Percentiles rank a stretch among this genome's conserved stretches.
phyloP scores from a whole-genome alignment of 1,284 basidiomycete genomes.

The Cutaneotrichosporon spelunceum region DNA sequence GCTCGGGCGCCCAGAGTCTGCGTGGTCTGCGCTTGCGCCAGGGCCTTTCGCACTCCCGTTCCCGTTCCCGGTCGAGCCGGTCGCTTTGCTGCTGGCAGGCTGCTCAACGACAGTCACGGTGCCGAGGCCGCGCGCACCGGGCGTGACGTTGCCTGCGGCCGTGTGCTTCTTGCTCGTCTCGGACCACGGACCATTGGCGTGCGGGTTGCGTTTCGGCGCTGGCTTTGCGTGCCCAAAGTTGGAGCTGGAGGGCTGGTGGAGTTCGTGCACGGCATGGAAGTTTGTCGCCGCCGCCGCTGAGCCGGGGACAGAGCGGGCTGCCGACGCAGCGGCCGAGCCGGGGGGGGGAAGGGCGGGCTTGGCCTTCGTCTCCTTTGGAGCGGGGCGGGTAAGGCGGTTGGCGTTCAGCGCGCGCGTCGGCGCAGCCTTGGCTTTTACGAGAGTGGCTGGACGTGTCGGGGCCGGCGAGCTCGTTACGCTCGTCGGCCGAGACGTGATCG shows the following conservation, averaged over 20 bases:
- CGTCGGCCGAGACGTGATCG: not conserved
- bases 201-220: not conserved
- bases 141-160: slow-evolving; percentile 33
- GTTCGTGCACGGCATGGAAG: not conserved
- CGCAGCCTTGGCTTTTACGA: not conserved
- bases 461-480: not conserved
- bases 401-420: slow-evolving; percentile 12
- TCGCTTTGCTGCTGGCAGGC: slow-evolving; percentile 20
- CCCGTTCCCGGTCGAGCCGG: not conserved
- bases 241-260: not conserved
- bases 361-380: slow-evolving; percentile 1
- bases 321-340: too few species aligned
- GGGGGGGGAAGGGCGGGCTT: too few species aligned
- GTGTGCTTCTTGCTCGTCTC: slow-evolving; percentile 27
- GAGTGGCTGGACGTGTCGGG: not conserved
- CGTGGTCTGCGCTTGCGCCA: not conserved
- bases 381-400: slow-evolving; percentile 16
- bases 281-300: not conserved
- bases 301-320: not conserved
- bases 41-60: not conserved
- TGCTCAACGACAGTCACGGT: slow-evolving; percentile 28
- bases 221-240: not conserved
- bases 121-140: slow-evolving; percentile 31
- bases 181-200: slow-evolving; percentile 28
- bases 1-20: slow-evolving; percentile 2